Conservation (phyloP, 345 rosid species). For the Eucalyptus marginata region DNA sequence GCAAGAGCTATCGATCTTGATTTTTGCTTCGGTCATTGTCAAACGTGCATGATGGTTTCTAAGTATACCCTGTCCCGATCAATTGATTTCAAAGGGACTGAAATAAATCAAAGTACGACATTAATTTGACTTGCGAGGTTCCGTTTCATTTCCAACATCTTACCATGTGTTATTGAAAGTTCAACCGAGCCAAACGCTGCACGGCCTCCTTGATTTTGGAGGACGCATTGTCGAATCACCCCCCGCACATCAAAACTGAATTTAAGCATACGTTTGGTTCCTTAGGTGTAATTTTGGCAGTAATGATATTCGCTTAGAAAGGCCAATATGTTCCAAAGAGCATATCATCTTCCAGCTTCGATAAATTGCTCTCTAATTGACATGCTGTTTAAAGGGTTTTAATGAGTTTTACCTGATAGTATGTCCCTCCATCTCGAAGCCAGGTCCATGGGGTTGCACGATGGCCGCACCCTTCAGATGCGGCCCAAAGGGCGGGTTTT, state of each 20-base stretch:
- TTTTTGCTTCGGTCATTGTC: neutral
- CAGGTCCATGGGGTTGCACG: neutral
- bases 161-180: neutral
- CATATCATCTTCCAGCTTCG: too few relatives aligned
- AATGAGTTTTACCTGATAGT: neutral
- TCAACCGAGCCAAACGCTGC: neutral
- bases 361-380: too few relatives aligned
- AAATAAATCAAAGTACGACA: neutral
- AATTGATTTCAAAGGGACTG: neutral
- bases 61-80: neutral
- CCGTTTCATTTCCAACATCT: neutral
- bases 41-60: neutral
- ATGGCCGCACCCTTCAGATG: neutral
- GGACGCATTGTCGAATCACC: too few relatives aligned
- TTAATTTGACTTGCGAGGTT: neutral
- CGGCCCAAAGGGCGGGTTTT: conserved; percentile 6
- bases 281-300: too few relatives aligned
- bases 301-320: too few relatives aligned
- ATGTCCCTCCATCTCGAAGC: neutral
- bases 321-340: too few relatives aligned
- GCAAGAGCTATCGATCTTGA: neutral
- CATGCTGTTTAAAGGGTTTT: neutral
- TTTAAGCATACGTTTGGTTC: too few relatives aligned
- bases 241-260: too few relatives aligned
- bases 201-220: too few relatives aligned